A percentile compares a stretch with the other conserved stretches of the same genome.
Evolutionary conservation across 148 eudicot genomes (phyloP).

Genomic region (Rhododendron griersonianum): DNA sequence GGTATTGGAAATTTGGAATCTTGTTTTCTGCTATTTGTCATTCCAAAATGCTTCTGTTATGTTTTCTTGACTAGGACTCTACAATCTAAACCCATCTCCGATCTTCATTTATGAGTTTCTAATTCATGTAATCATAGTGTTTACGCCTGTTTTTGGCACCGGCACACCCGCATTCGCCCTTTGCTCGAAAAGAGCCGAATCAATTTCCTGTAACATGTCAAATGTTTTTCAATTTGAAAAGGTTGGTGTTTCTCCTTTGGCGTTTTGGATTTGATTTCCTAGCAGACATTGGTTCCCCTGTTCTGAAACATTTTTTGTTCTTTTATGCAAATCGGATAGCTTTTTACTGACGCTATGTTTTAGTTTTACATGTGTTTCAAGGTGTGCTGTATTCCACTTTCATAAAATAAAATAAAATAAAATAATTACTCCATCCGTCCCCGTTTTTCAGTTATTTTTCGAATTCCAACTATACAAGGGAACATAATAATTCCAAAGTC

Average conservation of each 20-base stretch:
- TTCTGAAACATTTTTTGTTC: neutral
- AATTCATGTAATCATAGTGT: too few relatives aligned
- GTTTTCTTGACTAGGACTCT: neutral
- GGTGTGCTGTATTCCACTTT: neutral
- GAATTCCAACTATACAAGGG: too few relatives aligned
- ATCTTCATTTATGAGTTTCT: neutral
- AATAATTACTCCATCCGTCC: too few relatives aligned
- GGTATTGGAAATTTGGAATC: neutral
- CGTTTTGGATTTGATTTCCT: neutral
- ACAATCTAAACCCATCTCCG: neutral
- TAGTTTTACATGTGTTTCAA: neutral
- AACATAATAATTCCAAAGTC: too few relatives aligned
- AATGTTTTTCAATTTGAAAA: neutral
- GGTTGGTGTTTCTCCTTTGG: neutral
- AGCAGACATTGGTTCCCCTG: neutral
- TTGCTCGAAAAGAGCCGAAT: too few relatives aligned
- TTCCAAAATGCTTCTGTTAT: neutral
- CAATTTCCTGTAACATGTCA: neutral
- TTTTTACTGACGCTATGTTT: constrained; percentile 2
- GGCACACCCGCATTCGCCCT: too few relatives aligned
- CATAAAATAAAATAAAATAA: neutral
- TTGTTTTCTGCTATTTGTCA: neutral
- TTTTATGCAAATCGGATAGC: neutral
- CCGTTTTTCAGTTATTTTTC: too few relatives aligned
- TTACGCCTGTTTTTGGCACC: too few relatives aligned